Evolutionary conservation across 83 land plant genomes (phyloP).

Genomic region (Larix sibirica): DNA sequence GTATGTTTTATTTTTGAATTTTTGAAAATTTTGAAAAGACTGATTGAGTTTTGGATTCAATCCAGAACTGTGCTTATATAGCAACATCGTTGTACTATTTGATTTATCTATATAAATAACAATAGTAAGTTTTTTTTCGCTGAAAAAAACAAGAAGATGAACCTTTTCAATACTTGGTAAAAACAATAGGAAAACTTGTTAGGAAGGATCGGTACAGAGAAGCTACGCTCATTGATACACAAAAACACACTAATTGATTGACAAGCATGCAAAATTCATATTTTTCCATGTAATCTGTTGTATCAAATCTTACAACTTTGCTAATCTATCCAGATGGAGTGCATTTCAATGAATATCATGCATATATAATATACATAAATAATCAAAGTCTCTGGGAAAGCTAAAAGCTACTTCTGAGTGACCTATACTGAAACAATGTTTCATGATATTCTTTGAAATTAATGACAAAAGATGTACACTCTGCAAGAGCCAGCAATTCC

Average conservation of each 20-base stretch:
- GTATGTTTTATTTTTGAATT: too few species aligned
- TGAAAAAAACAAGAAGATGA: not conserved
- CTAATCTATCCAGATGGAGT: not conserved
- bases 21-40: too few species aligned
- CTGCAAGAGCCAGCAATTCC: not conserved
- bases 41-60: too few species aligned
- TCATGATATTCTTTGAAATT: conserved; percentile 1
- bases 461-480: not conserved
- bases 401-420: not conserved
- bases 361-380: not conserved
- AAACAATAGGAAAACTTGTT: not conserved
- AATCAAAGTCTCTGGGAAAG: not conserved
- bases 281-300: not conserved
- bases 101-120: too few species aligned
- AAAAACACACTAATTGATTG: not conserved
- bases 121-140: too few species aligned
- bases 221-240: not conserved
- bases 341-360: not conserved
- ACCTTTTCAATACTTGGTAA: not conserved
- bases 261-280: not conserved
- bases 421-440: not conserved
- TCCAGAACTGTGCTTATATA: too few species aligned
- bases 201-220: not conserved
- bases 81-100: too few species aligned
- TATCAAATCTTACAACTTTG: not conserved